These are phyloP conservation scores for Phytophthora brassicae DNA, from an alignment of 352 stramenopile genomes.

Conservation along the genomic window DNA sequence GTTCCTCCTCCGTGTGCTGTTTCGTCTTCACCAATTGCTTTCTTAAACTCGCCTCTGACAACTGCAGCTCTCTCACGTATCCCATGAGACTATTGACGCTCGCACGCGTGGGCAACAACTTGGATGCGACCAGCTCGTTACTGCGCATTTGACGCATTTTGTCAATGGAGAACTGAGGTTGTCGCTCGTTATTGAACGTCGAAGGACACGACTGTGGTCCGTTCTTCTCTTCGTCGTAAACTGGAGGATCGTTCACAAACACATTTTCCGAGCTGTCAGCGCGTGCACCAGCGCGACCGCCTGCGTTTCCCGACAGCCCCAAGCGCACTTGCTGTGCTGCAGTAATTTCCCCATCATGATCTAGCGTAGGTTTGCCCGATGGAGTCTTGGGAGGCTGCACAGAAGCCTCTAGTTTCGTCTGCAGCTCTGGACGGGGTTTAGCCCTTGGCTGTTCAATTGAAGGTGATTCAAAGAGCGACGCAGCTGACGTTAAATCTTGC, in stretches of 20 bases:
- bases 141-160: slow-evolving; percentile 29
- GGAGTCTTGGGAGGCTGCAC: slow-evolving; percentile 62
- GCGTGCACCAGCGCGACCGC: slow-evolving; percentile 25
- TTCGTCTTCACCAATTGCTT: slow-evolving; percentile 58
- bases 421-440: neutral
- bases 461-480: slow-evolving; percentile 11
- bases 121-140: slow-evolving; percentile 53
- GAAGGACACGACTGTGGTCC: slow-evolving; percentile 47
- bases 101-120: slow-evolving; percentile 56
- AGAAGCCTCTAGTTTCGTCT: slow-evolving; percentile 4
- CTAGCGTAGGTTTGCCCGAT: slow-evolving; percentile 32
- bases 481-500: slow-evolving; percentile 10
- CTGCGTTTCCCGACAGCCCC: slow-evolving; percentile 47
- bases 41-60: slow-evolving; percentile 63
- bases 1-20: slow-evolving; percentile 55
- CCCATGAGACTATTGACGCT: slow-evolving; percentile 73
- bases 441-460: neutral
- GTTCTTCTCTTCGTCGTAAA: slow-evolving; percentile 40
- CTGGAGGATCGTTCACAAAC: slow-evolving; percentile 19
- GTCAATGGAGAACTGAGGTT: slow-evolving; percentile 37
- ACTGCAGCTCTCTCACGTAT: slow-evolving; percentile 74
- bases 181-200: slow-evolving; percentile 30
- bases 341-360: slow-evolving; percentile 41
- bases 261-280: slow-evolving; percentile 40
- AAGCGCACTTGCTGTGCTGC: slow-evolving; percentile 62